Percentiles rank a stretch among this genome's conserved stretches.
These are phyloP conservation scores for Jamesozyma rosinii DNA, from an alignment of 805 yeast genomes.

Conservation along the genomic window DNA sequence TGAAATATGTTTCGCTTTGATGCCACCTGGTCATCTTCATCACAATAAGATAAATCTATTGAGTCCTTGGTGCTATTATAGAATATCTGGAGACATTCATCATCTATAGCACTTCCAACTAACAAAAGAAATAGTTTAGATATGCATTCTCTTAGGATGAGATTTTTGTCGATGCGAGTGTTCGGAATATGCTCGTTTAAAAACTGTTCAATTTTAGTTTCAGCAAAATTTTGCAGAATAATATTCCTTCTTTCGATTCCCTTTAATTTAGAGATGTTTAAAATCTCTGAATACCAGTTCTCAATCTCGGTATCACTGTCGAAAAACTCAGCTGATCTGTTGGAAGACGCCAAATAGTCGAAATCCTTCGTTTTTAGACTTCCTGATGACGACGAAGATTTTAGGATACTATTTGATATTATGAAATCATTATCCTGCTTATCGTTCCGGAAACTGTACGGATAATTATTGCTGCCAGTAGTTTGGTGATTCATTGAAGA, in stretches of 20 bases:
- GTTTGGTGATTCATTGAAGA: background rate
- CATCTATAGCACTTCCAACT: constrained; percentile 53
- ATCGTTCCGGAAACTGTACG: background rate
- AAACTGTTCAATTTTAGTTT: constrained; percentile 18
- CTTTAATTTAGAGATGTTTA: constrained; percentile 25
- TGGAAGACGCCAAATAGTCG: background rate
- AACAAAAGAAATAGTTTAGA: constrained; percentile 69
- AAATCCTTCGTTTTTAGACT: background rate
- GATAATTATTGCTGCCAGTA: background rate
- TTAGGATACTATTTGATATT: background rate
- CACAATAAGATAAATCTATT: constrained; percentile 55
- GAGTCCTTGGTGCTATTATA: constrained; percentile 26
- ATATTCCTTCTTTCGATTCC: constrained; percentile 22
- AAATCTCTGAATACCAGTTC: constrained; percentile 28
- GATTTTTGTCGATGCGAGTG: constrained; percentile 13
- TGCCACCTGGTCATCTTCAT: constrained; percentile 43
- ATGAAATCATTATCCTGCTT: background rate
- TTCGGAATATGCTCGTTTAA: constrained; percentile 6
- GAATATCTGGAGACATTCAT: constrained; percentile 41
- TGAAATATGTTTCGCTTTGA: constrained; percentile 70
- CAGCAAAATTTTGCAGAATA: constrained; percentile 18
- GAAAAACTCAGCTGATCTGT: constrained; percentile 1
- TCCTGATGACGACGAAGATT: background rate
- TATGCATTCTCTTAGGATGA: constrained; percentile 28
- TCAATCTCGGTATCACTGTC: constrained; percentile 22